A percentile compares a stretch with the other conserved stretches of the same genome.
Conservation (phyloP, 2,329 filamentous ascomycete species). For the Chaetomiaceae sp. region DNA sequence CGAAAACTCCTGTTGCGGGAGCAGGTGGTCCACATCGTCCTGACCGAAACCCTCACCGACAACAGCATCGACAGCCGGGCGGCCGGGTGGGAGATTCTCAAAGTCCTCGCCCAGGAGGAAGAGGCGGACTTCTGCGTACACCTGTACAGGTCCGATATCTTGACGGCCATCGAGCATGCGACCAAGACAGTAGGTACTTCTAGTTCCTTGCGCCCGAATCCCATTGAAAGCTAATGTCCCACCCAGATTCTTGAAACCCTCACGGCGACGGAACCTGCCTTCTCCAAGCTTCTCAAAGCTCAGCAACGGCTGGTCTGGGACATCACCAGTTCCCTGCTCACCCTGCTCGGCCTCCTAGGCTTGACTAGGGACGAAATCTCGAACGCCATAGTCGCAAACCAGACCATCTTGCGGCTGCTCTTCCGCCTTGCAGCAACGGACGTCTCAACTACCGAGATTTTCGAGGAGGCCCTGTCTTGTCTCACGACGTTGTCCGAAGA, state of each 20-base stretch:
- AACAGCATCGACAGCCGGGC: conserved; percentile 56
- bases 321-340: conserved; percentile 48
- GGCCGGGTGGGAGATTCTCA: conserved; percentile 62
- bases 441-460: conserved; percentile 35
- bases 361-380: conserved; percentile 57
- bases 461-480: conserved; percentile 47
- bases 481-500: conserved; percentile 56
- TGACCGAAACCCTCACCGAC: conserved; percentile 60
- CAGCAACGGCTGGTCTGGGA: conserved; percentile 50
- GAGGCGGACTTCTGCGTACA: conserved; percentile 62
- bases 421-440: conserved; percentile 44
- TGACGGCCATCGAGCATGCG: conserved; percentile 55
- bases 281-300: conserved; percentile 44
- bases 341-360: conserved; percentile 47
- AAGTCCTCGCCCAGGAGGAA: conserved; percentile 55
- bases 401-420: conserved; percentile 46
- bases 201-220: neutral
- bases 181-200: conserved; percentile 41
- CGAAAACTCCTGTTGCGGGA: conserved; percentile 61
- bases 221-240: conserved; percentile 3
- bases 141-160: conserved; percentile 54
- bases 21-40: conserved; percentile 56
- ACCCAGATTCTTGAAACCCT: conserved; percentile 40
- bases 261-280: conserved; percentile 33
- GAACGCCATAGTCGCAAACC: conserved; percentile 44